Conservation (phyloP, 2,329 filamentous ascomycete genomes). For the Fusarium annulatum region DNA sequence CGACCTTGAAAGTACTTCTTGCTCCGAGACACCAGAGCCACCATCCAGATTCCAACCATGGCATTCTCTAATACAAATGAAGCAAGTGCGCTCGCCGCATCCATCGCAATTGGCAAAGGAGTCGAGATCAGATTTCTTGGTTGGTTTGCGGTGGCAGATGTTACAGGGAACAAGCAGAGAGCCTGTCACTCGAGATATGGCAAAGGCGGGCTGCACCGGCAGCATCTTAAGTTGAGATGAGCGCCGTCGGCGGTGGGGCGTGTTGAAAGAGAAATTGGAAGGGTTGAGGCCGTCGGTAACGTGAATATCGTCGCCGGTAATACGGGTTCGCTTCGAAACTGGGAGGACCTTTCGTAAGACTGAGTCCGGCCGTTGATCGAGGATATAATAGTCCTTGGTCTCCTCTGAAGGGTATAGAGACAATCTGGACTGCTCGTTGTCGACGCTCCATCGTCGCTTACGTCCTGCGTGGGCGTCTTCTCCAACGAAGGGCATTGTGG, state of each 20-base stretch:
- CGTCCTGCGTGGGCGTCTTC: constrained; percentile 48
- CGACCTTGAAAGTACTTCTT: constrained; percentile 55
- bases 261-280: constrained; percentile 2
- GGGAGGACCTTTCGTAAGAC: constrained; percentile 48
- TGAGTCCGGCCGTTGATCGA: constrained; percentile 42
- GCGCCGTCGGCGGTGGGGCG: constrained; percentile 40
- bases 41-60: constrained; percentile 56
- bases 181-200: constrained; percentile 21
- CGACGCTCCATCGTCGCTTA: constrained; percentile 51
- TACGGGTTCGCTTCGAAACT: constrained; percentile 48
- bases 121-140: constrained; percentile 72
- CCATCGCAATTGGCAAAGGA: constrained; percentile 72
- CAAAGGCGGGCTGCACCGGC: constrained; percentile 33
- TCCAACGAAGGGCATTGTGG: constrained; percentile 52
- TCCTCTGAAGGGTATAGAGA: constrained; percentile 43
- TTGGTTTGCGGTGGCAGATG: constrained; percentile 74
- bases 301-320: constrained; percentile 39
- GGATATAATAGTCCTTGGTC: constrained; percentile 43
- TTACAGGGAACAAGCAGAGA: constrained; percentile 67
- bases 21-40: constrained; percentile 44
- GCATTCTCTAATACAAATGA: constrained; percentile 75
- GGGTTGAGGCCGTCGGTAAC: constrained; percentile 25
- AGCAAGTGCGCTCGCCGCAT: constrained; percentile 72
- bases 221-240: constrained; percentile 43
- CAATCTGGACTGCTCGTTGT: constrained; percentile 41